phyloP scores from a whole-genome alignment of 345 rosid genomes.

The Acer yangbiense region DNA sequence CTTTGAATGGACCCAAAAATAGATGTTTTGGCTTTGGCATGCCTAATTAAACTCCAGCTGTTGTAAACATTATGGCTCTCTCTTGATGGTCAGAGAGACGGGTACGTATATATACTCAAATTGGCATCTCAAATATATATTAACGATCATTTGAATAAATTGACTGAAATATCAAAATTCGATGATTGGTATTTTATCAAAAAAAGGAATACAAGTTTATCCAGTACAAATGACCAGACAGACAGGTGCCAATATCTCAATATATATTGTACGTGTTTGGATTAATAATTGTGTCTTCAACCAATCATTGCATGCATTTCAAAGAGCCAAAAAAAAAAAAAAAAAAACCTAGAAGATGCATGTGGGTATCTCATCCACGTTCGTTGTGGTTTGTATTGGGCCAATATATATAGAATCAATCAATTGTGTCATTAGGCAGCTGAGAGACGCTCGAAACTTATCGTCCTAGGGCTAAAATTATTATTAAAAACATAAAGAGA shows the following conservation, averaged over 20 bases:
- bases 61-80: neutral
- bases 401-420: neutral
- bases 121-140: neutral
- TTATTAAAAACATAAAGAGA: neutral
- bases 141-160: neutral
- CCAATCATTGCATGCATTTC: neutral
- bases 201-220: neutral
- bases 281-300: neutral
- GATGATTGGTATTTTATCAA: neutral
- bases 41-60: slow-evolving; percentile 5
- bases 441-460: neutral
- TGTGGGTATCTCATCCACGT: neutral
- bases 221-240: neutral
- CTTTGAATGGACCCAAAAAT: neutral
- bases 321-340: neutral
- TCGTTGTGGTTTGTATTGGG: neutral
- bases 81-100: neutral
- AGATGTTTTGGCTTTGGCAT: too few species aligned
- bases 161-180: neutral
- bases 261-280: too few species aligned
- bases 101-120: neutral
- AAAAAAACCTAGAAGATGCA: neutral
- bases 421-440: neutral
- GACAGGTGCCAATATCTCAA: neutral
- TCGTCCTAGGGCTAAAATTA: neutral